Evolutionary conservation across 177 flowering plant genomes (phyloP).

Genomic region (Telopea speciosissima): DNA sequence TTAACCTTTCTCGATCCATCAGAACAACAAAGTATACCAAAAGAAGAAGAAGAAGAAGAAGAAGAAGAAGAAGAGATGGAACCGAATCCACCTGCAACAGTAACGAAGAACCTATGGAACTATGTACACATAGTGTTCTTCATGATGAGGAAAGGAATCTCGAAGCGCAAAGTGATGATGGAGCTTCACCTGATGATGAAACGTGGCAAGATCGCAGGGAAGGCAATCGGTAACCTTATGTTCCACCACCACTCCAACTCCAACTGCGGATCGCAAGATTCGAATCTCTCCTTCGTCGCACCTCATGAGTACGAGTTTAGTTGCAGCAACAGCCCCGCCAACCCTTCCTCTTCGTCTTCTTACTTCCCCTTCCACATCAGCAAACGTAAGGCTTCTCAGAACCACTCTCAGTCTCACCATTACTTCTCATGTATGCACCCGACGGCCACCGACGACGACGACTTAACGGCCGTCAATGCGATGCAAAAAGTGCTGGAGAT

Average conservation of each 20-base stretch:
- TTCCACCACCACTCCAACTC: slow-evolving; percentile 33
- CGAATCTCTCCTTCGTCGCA: slow-evolving; percentile 34
- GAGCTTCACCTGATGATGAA: slow-evolving; percentile 50
- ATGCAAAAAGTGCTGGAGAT: no score
- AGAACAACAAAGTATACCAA: no score
- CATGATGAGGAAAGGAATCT: slow-evolving; percentile 52
- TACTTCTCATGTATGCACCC: slow-evolving; percentile 27
- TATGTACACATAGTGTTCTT: slow-evolving; percentile 38
- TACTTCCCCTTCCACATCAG: slow-evolving; percentile 8
- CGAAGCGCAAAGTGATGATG: slow-evolving; percentile 40
- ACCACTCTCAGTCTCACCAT: slow-evolving; percentile 5
- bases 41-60: no score
- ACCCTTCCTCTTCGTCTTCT: not conserved
- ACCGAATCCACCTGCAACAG: slow-evolving; percentile 17
- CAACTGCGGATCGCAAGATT: slow-evolving; percentile 45
- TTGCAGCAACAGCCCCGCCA: slow-evolving; percentile 78
- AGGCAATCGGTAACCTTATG: slow-evolving; percentile 40
- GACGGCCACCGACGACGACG: slow-evolving; percentile 10
- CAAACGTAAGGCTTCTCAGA: slow-evolving; percentile 29
- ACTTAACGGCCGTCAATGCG: no score
- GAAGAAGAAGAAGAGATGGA: slow-evolving; percentile 22
- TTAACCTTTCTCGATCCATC: no score
- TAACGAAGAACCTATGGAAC: slow-evolving; percentile 48
- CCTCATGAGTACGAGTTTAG: slow-evolving; percentile 84
- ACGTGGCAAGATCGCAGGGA: slow-evolving; percentile 51